Base-by-base conservation (phyloP, 441 rosid genomes). In the Oxalis stricta region DNA sequence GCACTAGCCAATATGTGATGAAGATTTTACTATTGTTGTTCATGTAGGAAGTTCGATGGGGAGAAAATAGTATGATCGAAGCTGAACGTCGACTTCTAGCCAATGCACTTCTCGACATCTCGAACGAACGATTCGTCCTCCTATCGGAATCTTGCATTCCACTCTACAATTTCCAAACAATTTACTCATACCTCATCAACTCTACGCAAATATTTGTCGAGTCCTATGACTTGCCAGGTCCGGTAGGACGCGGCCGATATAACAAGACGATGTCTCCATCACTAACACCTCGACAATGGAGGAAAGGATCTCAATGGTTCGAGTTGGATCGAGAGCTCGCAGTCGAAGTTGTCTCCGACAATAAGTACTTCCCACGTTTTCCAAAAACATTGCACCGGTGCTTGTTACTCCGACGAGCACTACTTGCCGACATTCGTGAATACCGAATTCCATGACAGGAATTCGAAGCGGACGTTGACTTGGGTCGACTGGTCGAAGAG, bases 271-370 rank as follows among this genome's bases (percentile, higher is more conserved):
- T 88, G 91, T 55, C 45, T 24, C 88, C 97, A 1, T 48, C 33
- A n/a, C 46, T 88, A 53, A 30, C 24, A 12, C 20, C 77, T 2
- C 28, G 10, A 0, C 70, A 82, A 41, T 88, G 97, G 97, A 50
- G 97, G 18, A 88, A 89, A 64, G 95, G 97, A 2, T 63, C 94
- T 1, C 95, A 89, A 17, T 89, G 97, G 95, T 76, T 89, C 43
- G 86, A 75, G 53, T 31, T 89, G 35, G 77, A 79, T 54, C 74
- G 97, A 15, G 51, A 56, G 11, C 67, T 82, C 0, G 95, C 94
- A 22, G 0, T 71, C 0, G 73, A 74, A 23, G 60, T 85, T 6
- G 73, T 89, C 18, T 77, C 94, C 0, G 97, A 89, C 46, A 43
- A 8, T 19, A 60, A 10, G 6, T 85, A 76, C 18, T 65, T 77